Conservation (phyloP, 441 rosid species). For the Jatropha podagrica region DNA sequence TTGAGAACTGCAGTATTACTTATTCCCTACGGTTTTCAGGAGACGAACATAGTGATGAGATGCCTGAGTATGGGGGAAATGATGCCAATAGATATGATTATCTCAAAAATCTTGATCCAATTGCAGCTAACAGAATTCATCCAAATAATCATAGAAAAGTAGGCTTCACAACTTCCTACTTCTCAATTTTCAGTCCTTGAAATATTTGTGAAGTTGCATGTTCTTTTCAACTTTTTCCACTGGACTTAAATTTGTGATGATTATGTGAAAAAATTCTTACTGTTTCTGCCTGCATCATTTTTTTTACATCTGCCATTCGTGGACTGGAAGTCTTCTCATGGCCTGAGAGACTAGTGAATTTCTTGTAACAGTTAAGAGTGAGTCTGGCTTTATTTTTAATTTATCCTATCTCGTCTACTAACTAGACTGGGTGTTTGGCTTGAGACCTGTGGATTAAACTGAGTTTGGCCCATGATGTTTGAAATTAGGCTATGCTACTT, state of each 20-base stretch:
- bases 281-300: background rate
- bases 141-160: slow-evolving; percentile 90
- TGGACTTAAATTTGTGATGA: background rate
- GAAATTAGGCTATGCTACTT: too few species aligned
- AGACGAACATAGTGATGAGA: slow-evolving; percentile 33
- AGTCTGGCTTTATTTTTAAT: background rate
- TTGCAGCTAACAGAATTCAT: slow-evolving; percentile 86
- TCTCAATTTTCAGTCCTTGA: background rate
- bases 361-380: background rate
- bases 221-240: background rate
- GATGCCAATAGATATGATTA: slow-evolving; percentile 47
- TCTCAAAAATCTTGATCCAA: slow-evolving; percentile 80
- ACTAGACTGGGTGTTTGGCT: too few species aligned
- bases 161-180: slow-evolving; percentile 13
- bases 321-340: background rate
- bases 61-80: slow-evolving; percentile 32
- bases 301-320: background rate
- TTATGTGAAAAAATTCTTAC: background rate
- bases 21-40: slow-evolving; percentile 28
- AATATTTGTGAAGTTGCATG: background rate
- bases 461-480: too few species aligned
- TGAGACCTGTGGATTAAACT: too few species aligned
- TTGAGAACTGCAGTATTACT: slow-evolving; percentile 1
- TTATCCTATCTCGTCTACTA: too few species aligned
- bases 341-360: background rate